Evolutionary conservation across 371 early-diverging fungal species (phyloP).

Genomic region (Mucor indicus): DNA sequence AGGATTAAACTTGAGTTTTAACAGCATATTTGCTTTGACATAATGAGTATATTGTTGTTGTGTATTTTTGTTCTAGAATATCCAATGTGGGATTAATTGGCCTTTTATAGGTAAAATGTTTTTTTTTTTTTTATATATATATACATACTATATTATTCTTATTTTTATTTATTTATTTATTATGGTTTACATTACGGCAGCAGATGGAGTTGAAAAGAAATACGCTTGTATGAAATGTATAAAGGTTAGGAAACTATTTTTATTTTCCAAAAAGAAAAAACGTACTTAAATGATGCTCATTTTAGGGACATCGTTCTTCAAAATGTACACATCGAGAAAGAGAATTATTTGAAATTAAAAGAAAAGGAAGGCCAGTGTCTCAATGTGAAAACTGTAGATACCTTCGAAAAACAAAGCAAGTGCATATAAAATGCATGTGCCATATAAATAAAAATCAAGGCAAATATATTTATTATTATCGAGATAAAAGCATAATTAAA

Average conservation of each 20-base stretch:
- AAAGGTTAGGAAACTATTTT: constrained; percentile 23
- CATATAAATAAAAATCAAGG: constrained; percentile 14
- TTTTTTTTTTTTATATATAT: no score
- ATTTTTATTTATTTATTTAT: background rate
- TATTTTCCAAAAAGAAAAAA: background rate
- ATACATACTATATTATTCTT: background rate
- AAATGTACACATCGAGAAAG: constrained; percentile 60
- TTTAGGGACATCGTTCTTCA: constrained; percentile 64
- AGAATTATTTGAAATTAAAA: constrained; percentile 62
- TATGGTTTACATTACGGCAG: constrained; percentile 29
- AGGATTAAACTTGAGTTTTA: no score
- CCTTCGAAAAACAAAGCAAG: constrained; percentile 66
- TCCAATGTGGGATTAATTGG: no score
- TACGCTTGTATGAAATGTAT: constrained; percentile 46
- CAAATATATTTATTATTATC: no score
- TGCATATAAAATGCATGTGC: constrained; percentile 74
- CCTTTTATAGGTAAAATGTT: no score
- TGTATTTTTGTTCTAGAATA: no score
- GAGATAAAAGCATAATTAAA: no score
- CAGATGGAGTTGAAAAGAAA: constrained; percentile 37
- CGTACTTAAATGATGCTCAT: background rate
- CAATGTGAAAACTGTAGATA: constrained; percentile 74
- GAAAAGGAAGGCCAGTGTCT: constrained; percentile 76
- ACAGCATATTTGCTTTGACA: no score
- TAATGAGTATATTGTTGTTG: no score